A percentile compares a stretch with the other conserved stretches of the same genome.
Evolutionary conservation across 371 early-diverging fungal species (phyloP).

Genomic region (Funneliformis caledonium): DNA sequence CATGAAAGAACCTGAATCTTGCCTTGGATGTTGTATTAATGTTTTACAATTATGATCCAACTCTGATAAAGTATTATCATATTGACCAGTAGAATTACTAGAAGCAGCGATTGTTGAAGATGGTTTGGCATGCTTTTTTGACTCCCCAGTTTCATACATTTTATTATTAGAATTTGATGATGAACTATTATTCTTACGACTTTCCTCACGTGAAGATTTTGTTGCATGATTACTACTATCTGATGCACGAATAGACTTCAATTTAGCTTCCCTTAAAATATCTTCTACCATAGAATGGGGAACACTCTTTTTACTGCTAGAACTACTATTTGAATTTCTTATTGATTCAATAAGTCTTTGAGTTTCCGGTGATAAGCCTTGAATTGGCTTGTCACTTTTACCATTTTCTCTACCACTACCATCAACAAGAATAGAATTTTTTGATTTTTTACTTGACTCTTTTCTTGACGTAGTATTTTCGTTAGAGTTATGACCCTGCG

Average conservation of each 20-base stretch:
- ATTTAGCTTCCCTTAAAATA: constrained; percentile 26
- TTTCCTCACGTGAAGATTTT: background rate
- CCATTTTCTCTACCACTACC: background rate
- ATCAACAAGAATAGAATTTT: background rate
- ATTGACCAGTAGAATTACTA: background rate
- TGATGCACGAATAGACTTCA: background rate
- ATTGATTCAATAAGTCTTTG: constrained; percentile 33
- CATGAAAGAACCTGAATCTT: constrained; percentile 3
- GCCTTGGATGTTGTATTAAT: background rate
- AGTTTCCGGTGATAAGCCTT: constrained; percentile 20
- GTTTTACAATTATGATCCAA: background rate
- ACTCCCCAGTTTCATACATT: background rate
- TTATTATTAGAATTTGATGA: background rate
- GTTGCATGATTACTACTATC: background rate
- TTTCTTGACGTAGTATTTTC: background rate
- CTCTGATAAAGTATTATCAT: background rate
- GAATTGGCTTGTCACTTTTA: background rate
- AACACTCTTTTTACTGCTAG: constrained; percentile 7
- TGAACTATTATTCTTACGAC: background rate
- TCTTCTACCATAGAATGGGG: constrained; percentile 17
- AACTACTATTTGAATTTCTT: background rate
- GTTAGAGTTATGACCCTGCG: background rate
- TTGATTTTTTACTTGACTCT: background rate
- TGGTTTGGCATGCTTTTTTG: background rate
- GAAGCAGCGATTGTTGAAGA: background rate